Base-by-base conservation (phyloP, 257 asterid genomes). In the Coffea eugenioides region DNA sequence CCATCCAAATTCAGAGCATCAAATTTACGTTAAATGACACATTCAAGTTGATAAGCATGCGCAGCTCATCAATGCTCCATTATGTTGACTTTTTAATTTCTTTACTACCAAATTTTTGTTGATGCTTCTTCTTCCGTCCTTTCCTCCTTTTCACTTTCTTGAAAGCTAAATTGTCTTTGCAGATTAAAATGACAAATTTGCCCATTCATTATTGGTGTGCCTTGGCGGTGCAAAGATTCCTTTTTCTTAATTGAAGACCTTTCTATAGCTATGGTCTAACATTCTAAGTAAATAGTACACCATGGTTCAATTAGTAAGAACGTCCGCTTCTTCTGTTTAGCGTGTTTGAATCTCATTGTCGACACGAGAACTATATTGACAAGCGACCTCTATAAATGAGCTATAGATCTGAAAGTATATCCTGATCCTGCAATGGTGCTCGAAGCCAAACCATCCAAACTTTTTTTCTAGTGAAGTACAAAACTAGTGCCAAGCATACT, bases 101-200 rank as follows among this genome's bases (percentile, higher is more conserved):
- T 20, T 21, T n/a, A 12, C 51, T n/a, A 0, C 64, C 64, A 15
- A 7, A 13, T 71, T 27, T 68, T 5, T 14, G 64, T 73, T 49
- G 64, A 73, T 73, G 64, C 65, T 27, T 14, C 64, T 14, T n/a
- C 61, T 73, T 73, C 25, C 64, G 46, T 73, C 76, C 76, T 25
- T 73, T 73, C 46, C 43, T 7, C 46, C n/a, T 46, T 45, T 12
- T 51, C 65, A 51, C 76, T 73, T 73, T 73, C 76, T 49, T 27
- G 75, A 45, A 71, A 70, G 36, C 74, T 43, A 70, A 34, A 70
- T 21, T 71, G 18, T 39, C 48, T 48, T 46, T n/a, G 23, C 34
- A 51, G 20, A 20, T 5, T 25, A 73, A 73, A 51, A 49, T 2
- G 76, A 73, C 76, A 31, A 23, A 14, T 48, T 18, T 43, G 39